phyloP scores from a whole-genome alignment of 768 basidiomycete species.

The Daedalea quercina region DNA sequence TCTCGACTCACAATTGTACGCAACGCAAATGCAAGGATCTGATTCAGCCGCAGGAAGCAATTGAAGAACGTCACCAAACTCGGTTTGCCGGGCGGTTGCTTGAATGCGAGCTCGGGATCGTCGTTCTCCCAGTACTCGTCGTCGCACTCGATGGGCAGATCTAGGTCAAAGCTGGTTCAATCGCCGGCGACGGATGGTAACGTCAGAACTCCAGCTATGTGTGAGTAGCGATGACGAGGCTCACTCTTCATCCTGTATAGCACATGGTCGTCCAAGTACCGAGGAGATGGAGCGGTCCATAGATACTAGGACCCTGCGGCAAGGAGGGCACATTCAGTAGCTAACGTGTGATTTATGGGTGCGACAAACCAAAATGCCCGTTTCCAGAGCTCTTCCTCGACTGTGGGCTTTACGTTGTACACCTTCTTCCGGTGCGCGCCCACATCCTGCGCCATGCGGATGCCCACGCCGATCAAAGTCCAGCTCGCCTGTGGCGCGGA shows the following conservation, averaged over 20 bases:
- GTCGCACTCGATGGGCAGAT: constrained; percentile 75
- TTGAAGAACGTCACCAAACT: constrained; percentile 57
- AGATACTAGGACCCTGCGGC: constrained; percentile 38
- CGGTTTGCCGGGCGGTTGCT: constrained; percentile 57
- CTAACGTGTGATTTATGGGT: not conserved
- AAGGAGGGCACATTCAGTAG: not conserved
- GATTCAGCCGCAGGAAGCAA: constrained; percentile 55
- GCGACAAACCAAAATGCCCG: constrained; percentile 52
- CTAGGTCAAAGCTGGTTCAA: constrained; percentile 57
- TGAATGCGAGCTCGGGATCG: constrained; percentile 51
- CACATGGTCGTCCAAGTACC: constrained; percentile 61
- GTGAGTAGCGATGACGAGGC: constrained; percentile 17
- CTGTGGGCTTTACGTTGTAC: constrained; percentile 31
- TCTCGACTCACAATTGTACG: constrained; percentile 52
- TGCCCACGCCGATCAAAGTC: constrained; percentile 53
- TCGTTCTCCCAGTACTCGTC: constrained; percentile 68
- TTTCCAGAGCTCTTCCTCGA: constrained; percentile 72
- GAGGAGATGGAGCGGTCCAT: constrained; percentile 43
- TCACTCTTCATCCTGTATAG: constrained; percentile 71
- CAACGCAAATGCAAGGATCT: constrained; percentile 62
- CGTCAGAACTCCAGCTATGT: not conserved
- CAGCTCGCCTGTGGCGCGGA: constrained; percentile 48
- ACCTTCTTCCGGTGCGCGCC: constrained; percentile 57
- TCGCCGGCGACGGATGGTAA: not conserved
- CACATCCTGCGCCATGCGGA: constrained; percentile 69